Evolutionary conservation across 2,329 filamentous ascomycete species (phyloP), one percentile per base, ranked within the genome.

Genomic region (Penicillium sp.): DNA sequence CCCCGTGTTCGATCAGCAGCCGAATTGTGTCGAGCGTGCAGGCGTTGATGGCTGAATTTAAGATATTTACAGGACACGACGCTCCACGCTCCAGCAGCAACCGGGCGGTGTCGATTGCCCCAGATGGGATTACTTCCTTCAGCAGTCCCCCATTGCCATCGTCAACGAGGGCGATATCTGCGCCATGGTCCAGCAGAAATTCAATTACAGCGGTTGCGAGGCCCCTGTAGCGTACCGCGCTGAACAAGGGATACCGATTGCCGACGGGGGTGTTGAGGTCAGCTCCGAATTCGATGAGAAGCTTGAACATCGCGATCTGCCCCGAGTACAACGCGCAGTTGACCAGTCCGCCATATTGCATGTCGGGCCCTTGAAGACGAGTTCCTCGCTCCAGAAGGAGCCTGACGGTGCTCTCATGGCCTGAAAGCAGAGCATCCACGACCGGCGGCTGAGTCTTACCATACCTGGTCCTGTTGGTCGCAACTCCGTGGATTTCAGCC

Each of bases 151-250:
- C 48, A 11, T 35, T 3, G 5, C n/a, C 20, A 28, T 50, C 24
- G 12, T 33, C 48, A 3, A 40, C 12, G 11, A 12, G 33, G 5
- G 20, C 48, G 6, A 26, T 21, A 11, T 50, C 33, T 5, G 48
- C 48, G 5, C 48, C 48, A 24, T 50, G n/a, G 38, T 50, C 48
- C 3, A 50, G 14, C 48, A 50, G 14, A 24, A 50, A 50, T 20
- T 20, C 3, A 18, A 40, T 30, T 38, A 40, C 12, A 9, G 38
- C 48, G 20, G 28, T 24, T 1, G 48, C 14, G 14, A 23, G 21
- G 7, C 33, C 7, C 5, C 20, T n/a, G 1, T 12, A 50, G 1
- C 7, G 12, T 23, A 26, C 33, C 5, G 48, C 48, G 11, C 23
- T 49, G 7, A 21, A 16, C 5, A 49, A 18, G 8, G 47, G 47